Evolutionary conservation across 176 grass and related monocot genomes (phyloP), one percentile per base, ranked within the genome.

Genomic region (Avena insularis): DNA sequence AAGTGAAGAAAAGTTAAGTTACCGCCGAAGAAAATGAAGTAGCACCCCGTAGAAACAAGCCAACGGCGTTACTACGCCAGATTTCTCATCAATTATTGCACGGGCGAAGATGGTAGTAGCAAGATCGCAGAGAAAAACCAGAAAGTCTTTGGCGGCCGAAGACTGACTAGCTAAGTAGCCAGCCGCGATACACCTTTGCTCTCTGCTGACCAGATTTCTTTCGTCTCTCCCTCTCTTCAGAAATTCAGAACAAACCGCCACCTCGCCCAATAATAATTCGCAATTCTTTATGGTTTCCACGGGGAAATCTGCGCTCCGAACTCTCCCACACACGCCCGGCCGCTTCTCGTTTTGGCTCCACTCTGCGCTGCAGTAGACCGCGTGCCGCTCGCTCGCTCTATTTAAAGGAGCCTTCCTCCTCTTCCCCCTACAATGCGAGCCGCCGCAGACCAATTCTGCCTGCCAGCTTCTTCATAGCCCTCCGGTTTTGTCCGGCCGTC

Each of bases 81-180:
- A 74, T 54, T 50, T 50, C 47, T 16, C 31, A 53, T 27, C 75
- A 80, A 89, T 89, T 43, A 89, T 85, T 85, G 56, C 65, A 85
- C 16, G 75, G 75, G 55, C 2, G 12, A 50, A 20, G 48, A 29
- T 58, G 51, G 75, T 55, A 29, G 75, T 55, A 29, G 29, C 29
- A 29, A 75, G n/a, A 78, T 57, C 59, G 23, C 9, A 31, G 15
- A 61, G 21, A 29, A 48, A 45, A 78, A 63, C 16, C 2, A 14
- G 2, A 56, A 64, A 81, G 76, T 90, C 60, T 69, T n/a, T 59
- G 83, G 88, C 71, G 53, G 84, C 71, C 58, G 82, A 85, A 80
- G 88, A 89, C 72, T 4, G 72, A 45, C 68, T 4, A 43, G 66
- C 33, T 70, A 47, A 6, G 6, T 43, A 43, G 40, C 40, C 40